phyloP scores from a whole-genome alignment of 106 monocot species.

The Dendrobium nobile region DNA sequence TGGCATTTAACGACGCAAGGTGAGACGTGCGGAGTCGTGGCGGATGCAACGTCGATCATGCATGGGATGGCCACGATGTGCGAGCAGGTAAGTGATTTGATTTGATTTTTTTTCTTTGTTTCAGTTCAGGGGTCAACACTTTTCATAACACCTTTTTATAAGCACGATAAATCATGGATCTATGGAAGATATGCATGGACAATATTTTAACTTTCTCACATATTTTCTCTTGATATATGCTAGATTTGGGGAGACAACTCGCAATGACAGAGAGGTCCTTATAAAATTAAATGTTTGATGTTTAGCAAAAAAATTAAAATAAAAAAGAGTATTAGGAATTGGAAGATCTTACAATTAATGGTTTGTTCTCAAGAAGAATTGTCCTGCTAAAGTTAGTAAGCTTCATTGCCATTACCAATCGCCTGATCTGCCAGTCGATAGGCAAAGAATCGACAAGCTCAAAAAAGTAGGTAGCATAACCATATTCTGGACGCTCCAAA shows the following conservation, averaged over 20 bases:
- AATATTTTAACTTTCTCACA: too few species aligned
- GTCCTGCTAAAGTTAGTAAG: slow-evolving; percentile 60
- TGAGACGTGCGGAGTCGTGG: too few species aligned
- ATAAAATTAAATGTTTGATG: background rate
- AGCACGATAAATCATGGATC: too few species aligned
- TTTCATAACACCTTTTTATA: too few species aligned
- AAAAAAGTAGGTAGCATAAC: slow-evolving; percentile 98
- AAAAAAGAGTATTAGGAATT: background rate
- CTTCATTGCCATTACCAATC: slow-evolving; percentile 82
- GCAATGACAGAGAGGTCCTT: background rate
- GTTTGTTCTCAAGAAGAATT: slow-evolving; percentile 70
- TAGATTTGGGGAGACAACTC: background rate
- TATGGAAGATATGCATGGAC: too few species aligned
- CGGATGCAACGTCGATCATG: too few species aligned
- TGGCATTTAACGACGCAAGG: too few species aligned
- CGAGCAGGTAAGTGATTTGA: too few species aligned
- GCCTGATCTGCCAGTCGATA: slow-evolving; percentile 76
- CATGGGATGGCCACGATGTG: too few species aligned
- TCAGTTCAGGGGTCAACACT: too few species aligned
- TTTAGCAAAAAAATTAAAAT: background rate
- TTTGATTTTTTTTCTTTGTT: too few species aligned
- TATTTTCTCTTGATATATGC: too few species aligned
- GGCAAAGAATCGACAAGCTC: slow-evolving; percentile 78
- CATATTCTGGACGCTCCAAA: slow-evolving; percentile 96
- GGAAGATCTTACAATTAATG: slow-evolving; percentile 52